Conservation (phyloP, 495 filamentous ascomycete genomes). For the Hypoxylon fragiforme region DNA sequence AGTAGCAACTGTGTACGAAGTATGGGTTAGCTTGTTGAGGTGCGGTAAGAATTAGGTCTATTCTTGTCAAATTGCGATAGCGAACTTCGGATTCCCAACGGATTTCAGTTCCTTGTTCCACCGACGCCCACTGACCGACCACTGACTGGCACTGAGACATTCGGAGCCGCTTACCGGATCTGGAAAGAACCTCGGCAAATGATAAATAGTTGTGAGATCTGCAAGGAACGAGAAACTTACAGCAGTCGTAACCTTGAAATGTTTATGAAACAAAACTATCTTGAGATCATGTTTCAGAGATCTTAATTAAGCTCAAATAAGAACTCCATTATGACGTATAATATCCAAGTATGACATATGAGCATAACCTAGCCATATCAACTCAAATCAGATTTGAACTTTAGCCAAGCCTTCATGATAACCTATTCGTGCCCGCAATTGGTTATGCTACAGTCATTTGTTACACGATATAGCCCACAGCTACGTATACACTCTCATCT, state of each 20-base stretch:
- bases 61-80: neutral
- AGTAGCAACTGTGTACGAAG: too few species aligned
- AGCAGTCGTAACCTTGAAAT: too few species aligned
- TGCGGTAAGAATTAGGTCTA: neutral
- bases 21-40: too few species aligned
- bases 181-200: constrained; percentile 19
- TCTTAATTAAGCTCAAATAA: neutral
- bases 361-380: too few species aligned
- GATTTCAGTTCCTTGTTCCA: constrained; percentile 2
- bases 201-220: too few species aligned
- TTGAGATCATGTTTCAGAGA: constrained; percentile 11
- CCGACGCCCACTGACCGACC: constrained; percentile 3
- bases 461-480: constrained; percentile 23
- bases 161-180: constrained; percentile 1
- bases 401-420: neutral
- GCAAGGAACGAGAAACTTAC: constrained; percentile 26
- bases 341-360: constrained; percentile 7
- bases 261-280: constrained; percentile 17
- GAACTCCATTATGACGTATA: constrained; percentile 20
- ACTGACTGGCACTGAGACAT: constrained; percentile 1
- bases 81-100: constrained; percentile 23
- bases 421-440: constrained; percentile 4
- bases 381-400: too few species aligned
- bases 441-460: neutral
- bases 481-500: too few species aligned